Base-by-base conservation (phyloP, 2,329 filamentous ascomycete species). In the Calonectria honghensis region DNA sequence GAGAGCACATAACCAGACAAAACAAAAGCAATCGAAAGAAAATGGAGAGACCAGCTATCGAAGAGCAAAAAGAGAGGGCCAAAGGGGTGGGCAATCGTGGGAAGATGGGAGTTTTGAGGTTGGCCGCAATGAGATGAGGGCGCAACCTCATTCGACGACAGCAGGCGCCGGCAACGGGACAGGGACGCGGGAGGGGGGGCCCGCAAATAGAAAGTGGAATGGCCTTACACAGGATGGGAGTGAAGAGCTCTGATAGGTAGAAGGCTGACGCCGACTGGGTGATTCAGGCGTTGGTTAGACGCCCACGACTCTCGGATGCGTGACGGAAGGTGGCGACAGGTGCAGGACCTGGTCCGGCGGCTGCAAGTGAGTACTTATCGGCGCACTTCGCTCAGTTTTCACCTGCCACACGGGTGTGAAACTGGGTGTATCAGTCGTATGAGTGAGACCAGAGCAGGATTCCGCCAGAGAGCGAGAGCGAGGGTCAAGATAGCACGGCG, bases 21-120 rank as follows among this genome's bases (percentile, higher is more conserved):
- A 79, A 85, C 80, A 81, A 80, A 85, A 82, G 78, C 80, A 85
- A 85, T 81, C 81, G 83, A 78, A 77, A 83, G 80, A 83, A 83
- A 77, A 84, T 78, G 83, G 81, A 86, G 89, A 91, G 89, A 85
- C 90, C 90, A 91, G 90, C 90, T 91, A 87, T 86, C 87, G 86
- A 87, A 82, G 83, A 84, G 81, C 77, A 85, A 81, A 81, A 84
- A 87, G 82, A 84, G 71, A 79, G 76, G 77, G 80, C 81, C 79
- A 81, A 78, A 81, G 78, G 80, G 78, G 78, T 81, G 81, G 78
- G 78, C 81, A 81, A 81, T 78, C 78, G 84, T 85, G 87, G 88
- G 86, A 84, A 82, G 83, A 81, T 78, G 83, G 82, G 84, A 87
- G 86, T 91, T 91, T 90, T 91, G 88, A 90, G 87, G 78, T 75